Evolutionary conservation across 306 rosid genomes (phyloP), one percentile per base, ranked within the genome.

Genomic region (Phaseolus lunatus): DNA sequence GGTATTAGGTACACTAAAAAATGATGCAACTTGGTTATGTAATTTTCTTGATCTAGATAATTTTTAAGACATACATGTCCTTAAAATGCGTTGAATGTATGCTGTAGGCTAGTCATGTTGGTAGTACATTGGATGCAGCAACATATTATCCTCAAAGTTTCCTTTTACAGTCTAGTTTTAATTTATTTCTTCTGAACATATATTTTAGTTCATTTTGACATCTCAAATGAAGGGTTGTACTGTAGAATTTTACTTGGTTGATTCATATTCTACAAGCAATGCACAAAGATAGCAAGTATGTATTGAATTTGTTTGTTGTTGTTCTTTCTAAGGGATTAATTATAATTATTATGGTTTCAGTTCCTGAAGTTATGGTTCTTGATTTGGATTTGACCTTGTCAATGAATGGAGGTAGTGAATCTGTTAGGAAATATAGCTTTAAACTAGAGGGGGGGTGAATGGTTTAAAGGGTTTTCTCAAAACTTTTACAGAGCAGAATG

Each of bases 381-480:
- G 80, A 61, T 44, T 33, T 76, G 47, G 61, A 72, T 22, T 43
- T 47, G 24, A 70, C 26, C 27, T 64, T 72, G 1, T 48, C 70
- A 47, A 82, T 67, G 7, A 84, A 87, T 50, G 78, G 84, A 27
- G 83, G 52, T 9, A 73, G 85, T 67, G 90, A 86, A 69, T 84
- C 89, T n/a, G n/a, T n/a, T n/a, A n/a, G n/a, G n/a, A n/a, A n/a
- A n/a, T n/a, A n/a, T n/a, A n/a, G n/a, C n/a, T n/a, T n/a, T n/a
- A n/a, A n/a, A n/a, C n/a, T n/a, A n/a, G n/a, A n/a, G n/a, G n/a
- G n/a, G n/a, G n/a, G n/a, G n/a, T n/a, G n/a, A n/a, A n/a, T n/a
- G n/a, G n/a, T n/a, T n/a, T n/a, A n/a, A n/a, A n/a, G n/a, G n/a
- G n/a, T n/a, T n/a, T n/a, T n/a, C n/a, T n/a, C n/a, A n/a, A n/a